Percentiles rank a stretch among this genome's conserved stretches.
These are phyloP conservation scores for Globisporangium cylindrosporum DNA, from an alignment of 352 stramenopile genomes.

Conservation along the genomic window DNA sequence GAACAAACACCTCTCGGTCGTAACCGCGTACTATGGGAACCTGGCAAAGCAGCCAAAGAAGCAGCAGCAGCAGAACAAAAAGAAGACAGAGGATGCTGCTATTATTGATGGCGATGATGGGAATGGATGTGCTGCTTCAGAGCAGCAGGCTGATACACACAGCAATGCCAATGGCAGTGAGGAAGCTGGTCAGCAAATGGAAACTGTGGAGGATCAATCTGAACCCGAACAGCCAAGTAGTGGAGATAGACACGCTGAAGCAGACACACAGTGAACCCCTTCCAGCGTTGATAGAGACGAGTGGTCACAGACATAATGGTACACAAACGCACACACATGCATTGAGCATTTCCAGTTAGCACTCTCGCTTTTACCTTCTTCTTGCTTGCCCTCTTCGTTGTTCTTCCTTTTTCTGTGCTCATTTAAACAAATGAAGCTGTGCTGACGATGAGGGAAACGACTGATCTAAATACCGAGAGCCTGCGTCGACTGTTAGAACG, in stretches of 20 bases:
- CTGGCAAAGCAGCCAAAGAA: constrained; percentile 20
- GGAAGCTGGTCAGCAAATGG: too few relatives aligned
- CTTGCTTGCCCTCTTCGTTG: background rate
- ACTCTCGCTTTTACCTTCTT: background rate
- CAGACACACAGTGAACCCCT: too few relatives aligned
- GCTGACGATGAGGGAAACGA: background rate
- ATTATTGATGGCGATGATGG: too few relatives aligned
- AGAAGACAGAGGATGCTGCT: too few relatives aligned
- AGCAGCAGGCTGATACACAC: too few relatives aligned
- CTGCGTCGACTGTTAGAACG: constrained; percentile 33
- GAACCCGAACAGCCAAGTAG: too few relatives aligned
- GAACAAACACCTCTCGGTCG: constrained; percentile 76
- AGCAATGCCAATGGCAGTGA: too few relatives aligned
- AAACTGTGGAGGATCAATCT: too few relatives aligned
- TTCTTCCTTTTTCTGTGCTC: background rate
- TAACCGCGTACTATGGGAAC: constrained; percentile 81
- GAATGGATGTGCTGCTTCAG: too few relatives aligned
- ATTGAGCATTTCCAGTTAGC: background rate
- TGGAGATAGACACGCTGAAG: too few relatives aligned
- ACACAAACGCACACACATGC: background rate
- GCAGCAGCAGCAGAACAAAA: too few relatives aligned
- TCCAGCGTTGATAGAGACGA: background rate
- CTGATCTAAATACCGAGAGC: constrained; percentile 13
- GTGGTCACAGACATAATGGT: background rate
- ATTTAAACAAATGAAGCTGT: background rate